Percentiles rank a stretch among this genome's conserved stretches.
phyloP scores from a whole-genome alignment of 768 basidiomycete species.

The Favolaschia claudopus region DNA sequence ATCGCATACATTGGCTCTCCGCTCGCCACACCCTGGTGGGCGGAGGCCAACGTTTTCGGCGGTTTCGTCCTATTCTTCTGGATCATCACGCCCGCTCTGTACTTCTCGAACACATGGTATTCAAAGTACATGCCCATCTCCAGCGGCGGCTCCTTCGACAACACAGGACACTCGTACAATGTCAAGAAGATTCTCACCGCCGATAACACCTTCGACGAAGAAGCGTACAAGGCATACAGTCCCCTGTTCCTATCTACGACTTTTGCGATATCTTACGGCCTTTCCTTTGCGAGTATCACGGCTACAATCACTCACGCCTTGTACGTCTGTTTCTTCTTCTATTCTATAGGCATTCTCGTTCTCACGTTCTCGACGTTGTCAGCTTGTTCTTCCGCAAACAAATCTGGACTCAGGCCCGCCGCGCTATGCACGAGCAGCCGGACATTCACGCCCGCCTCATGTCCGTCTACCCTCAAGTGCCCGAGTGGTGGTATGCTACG shows the following conservation, averaged over 20 bases:
- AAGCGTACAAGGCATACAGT: constrained; percentile 40
- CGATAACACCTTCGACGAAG: constrained; percentile 38
- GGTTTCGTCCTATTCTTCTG: constrained; percentile 55
- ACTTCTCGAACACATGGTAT: constrained; percentile 57
- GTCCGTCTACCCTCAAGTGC: constrained; percentile 51
- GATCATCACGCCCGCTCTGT: constrained; percentile 35
- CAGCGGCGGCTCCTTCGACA: constrained; percentile 56
- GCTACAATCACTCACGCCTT: constrained; percentile 50
- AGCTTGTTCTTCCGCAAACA: constrained; percentile 52
- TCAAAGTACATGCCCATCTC: constrained; percentile 48
- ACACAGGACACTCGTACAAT: constrained; percentile 40
- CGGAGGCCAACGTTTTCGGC: constrained; percentile 39
- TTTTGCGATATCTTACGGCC: constrained; percentile 32
- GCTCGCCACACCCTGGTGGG: constrained; percentile 49
- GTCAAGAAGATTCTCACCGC: constrained; percentile 39
- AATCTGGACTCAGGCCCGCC: constrained; percentile 45
- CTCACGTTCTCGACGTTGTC: constrained; percentile 27
- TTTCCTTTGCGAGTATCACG: constrained; percentile 53
- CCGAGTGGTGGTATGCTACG: constrained; percentile 53
- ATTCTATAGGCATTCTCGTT: constrained; percentile 11
- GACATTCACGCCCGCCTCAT: constrained; percentile 56
- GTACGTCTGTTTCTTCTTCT: constrained; percentile 41
- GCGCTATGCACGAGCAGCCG: constrained; percentile 45
- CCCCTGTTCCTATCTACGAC: constrained; percentile 36
- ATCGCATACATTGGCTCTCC: constrained; percentile 47